Evolutionary conservation across 2,329 filamentous ascomycete genomes (phyloP).

Genomic region (Fusarium sp.): DNA sequence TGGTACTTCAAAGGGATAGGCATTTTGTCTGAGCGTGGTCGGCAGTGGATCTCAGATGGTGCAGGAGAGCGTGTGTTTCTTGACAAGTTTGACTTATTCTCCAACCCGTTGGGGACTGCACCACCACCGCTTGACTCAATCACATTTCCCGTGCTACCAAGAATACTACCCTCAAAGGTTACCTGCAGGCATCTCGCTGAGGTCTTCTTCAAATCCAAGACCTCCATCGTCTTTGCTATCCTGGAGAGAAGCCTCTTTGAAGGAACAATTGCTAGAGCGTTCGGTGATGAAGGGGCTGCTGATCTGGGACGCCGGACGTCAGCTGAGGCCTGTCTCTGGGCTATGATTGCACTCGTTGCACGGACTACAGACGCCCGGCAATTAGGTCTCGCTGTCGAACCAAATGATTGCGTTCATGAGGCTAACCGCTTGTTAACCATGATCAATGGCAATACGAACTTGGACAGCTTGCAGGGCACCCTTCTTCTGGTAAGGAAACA

Average conservation of each 20-base stretch:
- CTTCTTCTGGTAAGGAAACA: constrained; percentile 19
- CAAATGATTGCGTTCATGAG: constrained; percentile 17
- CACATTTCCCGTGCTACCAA: constrained; percentile 12
- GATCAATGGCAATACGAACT: constrained; percentile 18
- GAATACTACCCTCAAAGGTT: constrained; percentile 6
- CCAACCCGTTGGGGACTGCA: constrained; percentile 5
- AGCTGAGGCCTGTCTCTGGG: constrained; percentile 28
- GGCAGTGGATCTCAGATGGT: constrained; percentile 36
- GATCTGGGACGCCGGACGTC: constrained; percentile 1
- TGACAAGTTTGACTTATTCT: constrained; percentile 33
- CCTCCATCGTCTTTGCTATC: constrained; percentile 22
- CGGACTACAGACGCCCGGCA: constrained; percentile 11
- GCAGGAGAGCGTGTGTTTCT: constrained; percentile 34
- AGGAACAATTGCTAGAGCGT: constrained; percentile 16
- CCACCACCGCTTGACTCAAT: constrained; percentile 6
- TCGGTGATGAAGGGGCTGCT: not conserved
- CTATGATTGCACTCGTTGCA: constrained; percentile 17
- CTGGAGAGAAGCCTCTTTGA: constrained; percentile 23
- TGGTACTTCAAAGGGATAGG: constrained; percentile 39
- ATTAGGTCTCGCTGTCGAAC: not conserved
- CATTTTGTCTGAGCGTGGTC: constrained; percentile 25
- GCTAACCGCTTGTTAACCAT: constrained; percentile 6
- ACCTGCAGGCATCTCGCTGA: constrained; percentile 13
- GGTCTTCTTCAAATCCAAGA: constrained; percentile 27
- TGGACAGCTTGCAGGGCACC: constrained; percentile 25